Evolutionary conservation across 73 alveolate species (phyloP).

Genomic region (Tetrahymena elliotti): DNA sequence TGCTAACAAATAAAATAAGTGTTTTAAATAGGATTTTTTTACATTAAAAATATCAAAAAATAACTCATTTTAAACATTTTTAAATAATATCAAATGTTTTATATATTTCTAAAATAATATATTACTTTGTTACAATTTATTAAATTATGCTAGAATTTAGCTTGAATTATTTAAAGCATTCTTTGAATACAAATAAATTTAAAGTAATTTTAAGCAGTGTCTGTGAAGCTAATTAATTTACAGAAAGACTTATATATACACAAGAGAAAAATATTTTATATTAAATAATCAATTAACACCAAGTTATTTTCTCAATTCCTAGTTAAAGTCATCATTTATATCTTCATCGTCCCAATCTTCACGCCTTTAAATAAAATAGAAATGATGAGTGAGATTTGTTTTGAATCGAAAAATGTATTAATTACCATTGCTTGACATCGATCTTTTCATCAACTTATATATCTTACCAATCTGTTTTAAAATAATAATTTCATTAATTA

Average conservation of each 20-base stretch:
- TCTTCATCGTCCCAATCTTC: slow-evolving; percentile 50
- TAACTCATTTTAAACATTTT: no score
- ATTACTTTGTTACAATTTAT: no score
- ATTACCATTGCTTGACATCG: slow-evolving; percentile 40
- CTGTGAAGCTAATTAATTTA: background rate
- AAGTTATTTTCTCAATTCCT: slow-evolving; percentile 22
- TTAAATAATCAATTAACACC: slow-evolving; percentile 6
- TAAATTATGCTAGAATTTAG: background rate
- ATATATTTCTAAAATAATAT: no score
- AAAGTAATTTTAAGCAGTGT: background rate
- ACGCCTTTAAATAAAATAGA: background rate
- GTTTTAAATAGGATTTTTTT: no score
- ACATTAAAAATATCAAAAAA: no score
- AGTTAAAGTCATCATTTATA: slow-evolving; percentile 32
- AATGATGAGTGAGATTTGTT: background rate
- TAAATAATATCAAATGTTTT: no score
- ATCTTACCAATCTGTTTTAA: slow-evolving; percentile 15
- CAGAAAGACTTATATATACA: background rate
- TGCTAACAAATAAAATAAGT: no score
- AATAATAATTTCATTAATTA: background rate
- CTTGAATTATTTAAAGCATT: background rate
- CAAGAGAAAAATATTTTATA: background rate
- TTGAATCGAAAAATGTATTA: background rate
- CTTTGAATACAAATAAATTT: no score
- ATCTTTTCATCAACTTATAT: slow-evolving; percentile 26